Conservation (phyloP, 352 stramenopile species). For the Hyaloperonospora brassicae region DNA sequence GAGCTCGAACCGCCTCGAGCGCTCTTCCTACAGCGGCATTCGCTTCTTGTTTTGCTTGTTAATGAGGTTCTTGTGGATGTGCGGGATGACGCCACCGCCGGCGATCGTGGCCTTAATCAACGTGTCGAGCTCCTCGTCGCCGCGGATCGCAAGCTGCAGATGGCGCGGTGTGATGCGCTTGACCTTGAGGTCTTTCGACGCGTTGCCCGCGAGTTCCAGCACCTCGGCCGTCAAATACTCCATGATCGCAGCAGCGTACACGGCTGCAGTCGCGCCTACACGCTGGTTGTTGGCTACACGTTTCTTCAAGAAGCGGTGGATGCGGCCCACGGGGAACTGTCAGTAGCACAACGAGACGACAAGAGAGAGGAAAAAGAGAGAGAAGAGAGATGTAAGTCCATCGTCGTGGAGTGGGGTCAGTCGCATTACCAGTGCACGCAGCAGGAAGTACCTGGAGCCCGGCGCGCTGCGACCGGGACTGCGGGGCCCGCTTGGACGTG, state of each 20-base stretch:
- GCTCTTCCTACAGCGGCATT: conserved; percentile 42
- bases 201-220: conserved; percentile 97
- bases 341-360: conserved; percentile 1
- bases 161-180: conserved; percentile 99
- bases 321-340: conserved; percentile 98
- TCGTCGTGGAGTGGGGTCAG: too few relatives aligned
- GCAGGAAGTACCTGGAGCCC: conserved; percentile 87
- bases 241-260: conserved; percentile 99
- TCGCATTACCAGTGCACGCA: not conserved
- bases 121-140: conserved; percentile 98
- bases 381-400: too few relatives aligned
- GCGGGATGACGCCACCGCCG: conserved; percentile 98
- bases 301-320: conserved; percentile 99
- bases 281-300: conserved; percentile 97
- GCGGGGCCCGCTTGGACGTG: conserved; percentile 97
- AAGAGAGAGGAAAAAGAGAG: too few relatives aligned
- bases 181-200: conserved; percentile 95
- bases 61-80: conserved; percentile 99
- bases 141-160: conserved; percentile 98
- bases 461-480: conserved; percentile 96
- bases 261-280: conserved; percentile 97
- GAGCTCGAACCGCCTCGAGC: not conserved
- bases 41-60: conserved; percentile 95
- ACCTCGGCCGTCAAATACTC: conserved; percentile 99
- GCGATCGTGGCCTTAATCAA: conserved; percentile 99